Base-by-base conservation (phyloP, 1,284 basidiomycete genomes). In the Clitocybe nebularis region DNA sequence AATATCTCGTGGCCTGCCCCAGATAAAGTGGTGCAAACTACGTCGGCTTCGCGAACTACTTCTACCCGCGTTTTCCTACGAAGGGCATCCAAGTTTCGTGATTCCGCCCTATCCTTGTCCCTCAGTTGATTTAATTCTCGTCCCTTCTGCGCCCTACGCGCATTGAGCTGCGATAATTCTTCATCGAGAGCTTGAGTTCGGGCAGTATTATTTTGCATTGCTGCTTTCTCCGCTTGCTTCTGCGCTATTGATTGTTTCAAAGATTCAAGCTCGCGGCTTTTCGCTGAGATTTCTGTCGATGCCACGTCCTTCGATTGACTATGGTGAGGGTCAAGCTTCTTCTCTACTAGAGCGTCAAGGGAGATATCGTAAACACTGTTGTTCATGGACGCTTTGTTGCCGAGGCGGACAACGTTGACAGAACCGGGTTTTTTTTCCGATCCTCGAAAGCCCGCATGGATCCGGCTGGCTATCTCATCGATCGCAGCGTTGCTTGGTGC, bases 401-500 rank as follows among this genome's bases (percentile, higher is more conserved):
- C 96, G 41, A 97, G 79, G 23, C 96, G 85, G 14, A 99, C 93
- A 3, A 99, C 84, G 43, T 86, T 93, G 19, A 88, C 79, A 11
- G 71, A 59, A 14, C 79, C 65, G 5, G 73, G 66, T 40, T 70
- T 68, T 36, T 79, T 81, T 19, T 78, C 69, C 7, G 79, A 62
- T 14, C 77, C 73, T 24, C 80, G 75, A 24, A 88, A 79, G 3
- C 89, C 85, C 25, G 89, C 82, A 60, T 89, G 89, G 29, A 98
- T 68, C 43, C 96, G 85, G 56, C 81, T 80, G 4, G 92, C 91
- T 19, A 99, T 85, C 67, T 99, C 96, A 60, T 99, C 94, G 39
- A 99, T 95, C 29, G 96, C 96, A 10, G 96, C 96, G 62, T 99
- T 99, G 71, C 91, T 95, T 1, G 96, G 96, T 0, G 96, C 96